These are phyloP conservation scores for Acephala macrosclerotiorum DNA, from an alignment of 2,329 filamentous ascomycete genomes.

Conservation along the genomic window DNA sequence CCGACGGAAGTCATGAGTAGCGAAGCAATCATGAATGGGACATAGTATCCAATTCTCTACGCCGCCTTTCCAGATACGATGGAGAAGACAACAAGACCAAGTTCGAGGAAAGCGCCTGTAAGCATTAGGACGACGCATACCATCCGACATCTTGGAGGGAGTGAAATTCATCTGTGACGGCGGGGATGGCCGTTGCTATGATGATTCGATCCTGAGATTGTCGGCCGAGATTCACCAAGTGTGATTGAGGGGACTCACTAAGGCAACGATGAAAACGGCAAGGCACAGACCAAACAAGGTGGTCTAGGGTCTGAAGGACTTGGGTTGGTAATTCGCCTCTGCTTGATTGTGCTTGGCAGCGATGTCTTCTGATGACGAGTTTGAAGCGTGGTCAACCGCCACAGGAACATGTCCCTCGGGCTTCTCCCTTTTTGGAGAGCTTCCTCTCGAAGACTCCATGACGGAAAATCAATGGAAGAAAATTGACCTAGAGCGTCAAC, in stretches of 20 bases:
- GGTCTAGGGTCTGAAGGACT: slow-evolving; percentile 3
- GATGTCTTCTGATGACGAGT: neutral
- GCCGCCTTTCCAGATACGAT: neutral
- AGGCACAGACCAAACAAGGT: neutral
- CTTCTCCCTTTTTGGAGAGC: neutral
- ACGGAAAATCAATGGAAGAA: neutral
- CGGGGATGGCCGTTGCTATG: slow-evolving; percentile 47
- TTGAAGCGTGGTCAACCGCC: neutral
- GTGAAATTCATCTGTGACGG: slow-evolving; percentile 49
- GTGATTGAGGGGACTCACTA: neutral
- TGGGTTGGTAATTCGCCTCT: slow-evolving; percentile 5
- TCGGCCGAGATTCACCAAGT: neutral
- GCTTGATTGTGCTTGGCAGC: slow-evolving; percentile 1
- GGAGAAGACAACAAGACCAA: slow-evolving; percentile 26
- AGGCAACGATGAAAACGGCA: slow-evolving; percentile 1
- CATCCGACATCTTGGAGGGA: slow-evolving; percentile 53
- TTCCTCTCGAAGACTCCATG: neutral
- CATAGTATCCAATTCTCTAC: slow-evolving; percentile 40
- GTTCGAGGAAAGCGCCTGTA: slow-evolving; percentile 44
- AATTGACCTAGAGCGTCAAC: neutral
- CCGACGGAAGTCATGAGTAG: slow-evolving; percentile 38
- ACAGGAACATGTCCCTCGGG: neutral
- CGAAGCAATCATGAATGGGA: slow-evolving; percentile 33
- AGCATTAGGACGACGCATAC: slow-evolving; percentile 52
- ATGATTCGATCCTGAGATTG: neutral